Percentiles rank a stretch among this genome's conserved stretches.
phyloP scores from a whole-genome alignment of 139 green algal species.

The Volvox africanus region DNA sequence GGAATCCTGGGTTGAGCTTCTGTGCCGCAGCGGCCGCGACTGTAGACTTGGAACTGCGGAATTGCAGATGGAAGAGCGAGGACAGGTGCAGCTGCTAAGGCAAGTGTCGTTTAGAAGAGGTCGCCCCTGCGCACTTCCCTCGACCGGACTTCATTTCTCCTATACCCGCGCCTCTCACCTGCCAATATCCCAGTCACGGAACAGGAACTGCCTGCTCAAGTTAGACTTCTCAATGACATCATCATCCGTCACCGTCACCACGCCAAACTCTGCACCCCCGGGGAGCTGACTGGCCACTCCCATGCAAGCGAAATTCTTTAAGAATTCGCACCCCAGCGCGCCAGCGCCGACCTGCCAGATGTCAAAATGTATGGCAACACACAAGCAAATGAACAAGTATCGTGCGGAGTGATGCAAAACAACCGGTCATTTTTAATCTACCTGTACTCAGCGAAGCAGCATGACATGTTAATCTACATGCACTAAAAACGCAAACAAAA shows the following conservation, averaged over 20 bases:
- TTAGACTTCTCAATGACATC: constrained; percentile 99
- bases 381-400: too few species aligned
- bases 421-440: too few species aligned
- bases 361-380: too few species aligned
- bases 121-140: too few species aligned
- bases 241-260: constrained; percentile 95
- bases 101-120: too few species aligned
- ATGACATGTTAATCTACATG: too few species aligned
- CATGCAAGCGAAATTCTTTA: constrained; percentile 99
- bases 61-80: background rate
- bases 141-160: too few species aligned
- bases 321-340: constrained; percentile 98
- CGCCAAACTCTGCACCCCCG: constrained; percentile 36
- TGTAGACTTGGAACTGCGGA: constrained; percentile 83
- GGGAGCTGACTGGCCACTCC: constrained; percentile 70
- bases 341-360: constrained; percentile 81
- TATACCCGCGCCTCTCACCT: constrained; percentile 57
- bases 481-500: too few species aligned
- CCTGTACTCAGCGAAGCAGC: too few species aligned
- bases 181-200: constrained; percentile 97
- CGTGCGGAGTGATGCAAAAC: too few species aligned
- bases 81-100: too few species aligned
- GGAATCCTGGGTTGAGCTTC: constrained; percentile 88
- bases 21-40: constrained; percentile 82
- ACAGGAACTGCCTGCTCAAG: constrained; percentile 98